phyloP scores from a whole-genome alignment of 164 flowering plant genomes.

The Macadamia integrifolia region DNA sequence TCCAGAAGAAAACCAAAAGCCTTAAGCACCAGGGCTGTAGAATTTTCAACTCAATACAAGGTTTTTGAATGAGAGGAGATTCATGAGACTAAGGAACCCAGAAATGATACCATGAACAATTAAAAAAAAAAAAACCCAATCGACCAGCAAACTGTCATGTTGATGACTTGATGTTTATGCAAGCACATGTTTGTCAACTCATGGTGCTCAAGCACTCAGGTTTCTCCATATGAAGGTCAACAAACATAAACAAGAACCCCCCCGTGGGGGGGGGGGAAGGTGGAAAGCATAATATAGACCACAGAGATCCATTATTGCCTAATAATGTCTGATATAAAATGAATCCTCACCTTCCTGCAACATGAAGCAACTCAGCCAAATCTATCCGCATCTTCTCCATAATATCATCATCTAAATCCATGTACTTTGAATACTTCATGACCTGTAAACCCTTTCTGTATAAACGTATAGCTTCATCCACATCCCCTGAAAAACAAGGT shows the following conservation, averaged over 20 bases:
- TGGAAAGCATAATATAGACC: background rate
- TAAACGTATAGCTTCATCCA: slow-evolving; percentile 59
- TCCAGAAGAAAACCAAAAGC: no score
- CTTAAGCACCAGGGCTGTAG: no score
- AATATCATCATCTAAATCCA: slow-evolving; percentile 47
- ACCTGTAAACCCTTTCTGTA: slow-evolving; percentile 61
- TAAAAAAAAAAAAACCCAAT: no score
- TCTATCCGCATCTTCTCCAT: slow-evolving; percentile 83
- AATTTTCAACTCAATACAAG: no score
- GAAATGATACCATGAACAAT: no score
- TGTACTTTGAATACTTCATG: slow-evolving; percentile 48
- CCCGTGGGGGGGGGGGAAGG: no score
- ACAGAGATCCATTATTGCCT: slow-evolving; percentile 1
- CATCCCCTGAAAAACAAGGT: slow-evolving; percentile 41
- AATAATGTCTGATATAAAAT: slow-evolving; percentile 6
- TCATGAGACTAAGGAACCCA: no score
- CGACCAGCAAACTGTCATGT: no score
- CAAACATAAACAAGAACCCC: background rate
- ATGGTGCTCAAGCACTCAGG: background rate
- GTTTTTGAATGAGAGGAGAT: no score
- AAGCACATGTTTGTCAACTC: background rate
- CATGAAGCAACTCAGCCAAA: slow-evolving; percentile 80
- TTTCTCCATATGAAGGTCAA: background rate
- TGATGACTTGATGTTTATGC: no score
- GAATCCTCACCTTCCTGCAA: slow-evolving; percentile 66